These are phyloP conservation scores for Hippophae tibetana DNA, from an alignment of 306 rosid genomes.

Conservation along the genomic window DNA sequence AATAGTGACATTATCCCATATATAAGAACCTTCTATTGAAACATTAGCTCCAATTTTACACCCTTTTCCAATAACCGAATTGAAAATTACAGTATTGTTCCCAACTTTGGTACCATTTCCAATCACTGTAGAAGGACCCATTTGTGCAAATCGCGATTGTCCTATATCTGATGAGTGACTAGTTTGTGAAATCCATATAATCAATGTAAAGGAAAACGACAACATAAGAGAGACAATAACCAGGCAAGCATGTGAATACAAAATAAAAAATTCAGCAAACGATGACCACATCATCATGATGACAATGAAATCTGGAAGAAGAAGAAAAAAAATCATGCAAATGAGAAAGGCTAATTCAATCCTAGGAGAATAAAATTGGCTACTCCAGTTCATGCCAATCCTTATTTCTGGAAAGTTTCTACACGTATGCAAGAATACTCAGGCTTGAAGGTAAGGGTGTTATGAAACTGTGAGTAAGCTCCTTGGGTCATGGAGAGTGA, in stretches of 20 bases:
- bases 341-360: too few relatives aligned
- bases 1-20: constrained; percentile 75
- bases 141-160: constrained; percentile 70
- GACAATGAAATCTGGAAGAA: too few relatives aligned
- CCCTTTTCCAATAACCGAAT: constrained; percentile 78
- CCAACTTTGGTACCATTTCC: constrained; percentile 86
- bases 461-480: too few relatives aligned
- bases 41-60: constrained; percentile 82
- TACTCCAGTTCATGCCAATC: too few relatives aligned
- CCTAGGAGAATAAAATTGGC: too few relatives aligned
- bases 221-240: background rate
- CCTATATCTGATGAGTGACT: constrained; percentile 45
- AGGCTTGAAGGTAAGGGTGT: too few relatives aligned
- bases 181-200: constrained; percentile 21
- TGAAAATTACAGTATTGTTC: constrained; percentile 44
- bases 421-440: too few relatives aligned
- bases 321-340: too few relatives aligned
- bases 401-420: too few relatives aligned
- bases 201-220: constrained; percentile 5
- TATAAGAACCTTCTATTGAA: constrained; percentile 72
- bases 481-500: too few relatives aligned
- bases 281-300: too few relatives aligned
- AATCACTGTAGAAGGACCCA: constrained; percentile 77
- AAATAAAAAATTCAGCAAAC: too few relatives aligned
- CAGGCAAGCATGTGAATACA: background rate